Conservation (phyloP, 345 rosid genomes). For the Excoecaria agallocha region DNA sequence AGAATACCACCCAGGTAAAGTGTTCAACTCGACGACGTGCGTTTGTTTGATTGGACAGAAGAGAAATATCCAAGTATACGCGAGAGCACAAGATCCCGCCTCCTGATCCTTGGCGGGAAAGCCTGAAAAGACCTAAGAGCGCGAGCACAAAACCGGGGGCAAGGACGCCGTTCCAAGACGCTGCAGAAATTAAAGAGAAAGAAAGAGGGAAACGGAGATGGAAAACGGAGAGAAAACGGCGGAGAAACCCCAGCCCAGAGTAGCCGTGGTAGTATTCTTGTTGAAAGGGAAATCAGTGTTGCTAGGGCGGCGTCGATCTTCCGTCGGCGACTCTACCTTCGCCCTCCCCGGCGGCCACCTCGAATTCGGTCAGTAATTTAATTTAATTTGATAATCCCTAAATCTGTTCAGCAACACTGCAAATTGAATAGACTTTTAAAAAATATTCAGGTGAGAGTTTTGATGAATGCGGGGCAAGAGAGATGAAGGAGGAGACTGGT, state of each 20-base stretch:
- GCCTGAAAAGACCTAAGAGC: background rate
- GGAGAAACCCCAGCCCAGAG: conserved; percentile 46
- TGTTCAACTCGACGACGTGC: background rate
- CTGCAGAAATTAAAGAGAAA: background rate
- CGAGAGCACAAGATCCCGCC: background rate
- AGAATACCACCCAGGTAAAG: too few relatives aligned
- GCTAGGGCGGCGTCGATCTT: conserved; percentile 67
- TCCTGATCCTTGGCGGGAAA: conserved; percentile 1
- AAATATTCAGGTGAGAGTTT: conserved; percentile 69
- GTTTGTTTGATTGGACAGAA: background rate
- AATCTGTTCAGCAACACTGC: background rate
- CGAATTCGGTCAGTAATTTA: conserved; percentile 57
- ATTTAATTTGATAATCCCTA: conserved; percentile 19
- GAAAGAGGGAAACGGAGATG: conserved; percentile 4
- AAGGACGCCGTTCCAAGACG: background rate
- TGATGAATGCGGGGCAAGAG: conserved; percentile 77
- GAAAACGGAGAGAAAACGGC: conserved; percentile 17
- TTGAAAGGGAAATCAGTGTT: conserved; percentile 60
- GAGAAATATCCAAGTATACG: background rate
- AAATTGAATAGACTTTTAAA: background rate
- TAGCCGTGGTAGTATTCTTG: conserved; percentile 67
- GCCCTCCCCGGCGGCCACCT: conserved; percentile 98
- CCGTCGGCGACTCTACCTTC: conserved; percentile 66
- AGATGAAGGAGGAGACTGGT: conserved; percentile 79
- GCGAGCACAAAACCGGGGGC: too few relatives aligned